Evolutionary conservation across 805 yeast species (phyloP).

Genomic region (Candida chilensis): DNA sequence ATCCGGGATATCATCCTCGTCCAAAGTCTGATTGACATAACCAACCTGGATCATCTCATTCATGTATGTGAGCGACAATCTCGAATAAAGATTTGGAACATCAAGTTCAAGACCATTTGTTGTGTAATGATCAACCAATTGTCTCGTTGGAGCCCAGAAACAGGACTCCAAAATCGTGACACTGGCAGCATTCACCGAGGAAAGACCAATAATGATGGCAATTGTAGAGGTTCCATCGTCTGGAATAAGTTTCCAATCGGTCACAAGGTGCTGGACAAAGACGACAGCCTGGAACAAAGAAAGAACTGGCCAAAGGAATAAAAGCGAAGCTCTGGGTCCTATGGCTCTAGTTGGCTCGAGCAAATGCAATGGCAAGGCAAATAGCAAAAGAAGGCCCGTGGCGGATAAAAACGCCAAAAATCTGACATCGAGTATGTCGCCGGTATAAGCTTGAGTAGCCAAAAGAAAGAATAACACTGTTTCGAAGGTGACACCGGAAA

Average conservation of each 20-base stretch:
- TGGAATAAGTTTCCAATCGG: neutral
- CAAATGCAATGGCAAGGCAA: slow-evolving; percentile 17
- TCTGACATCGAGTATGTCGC: slow-evolving; percentile 4
- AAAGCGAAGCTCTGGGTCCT: slow-evolving; percentile 14
- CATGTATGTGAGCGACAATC: slow-evolving; percentile 23
- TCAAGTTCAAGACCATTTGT: slow-evolving; percentile 5
- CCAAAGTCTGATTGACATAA: slow-evolving; percentile 15
- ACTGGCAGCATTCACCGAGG: neutral
- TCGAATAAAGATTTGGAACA: slow-evolving; percentile 16
- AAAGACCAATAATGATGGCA: neutral
- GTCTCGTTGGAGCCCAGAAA: slow-evolving; percentile 18
- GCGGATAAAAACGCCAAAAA: slow-evolving; percentile 1
- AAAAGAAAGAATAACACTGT: slow-evolving; percentile 5
- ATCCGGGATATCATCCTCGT: slow-evolving; percentile 3
- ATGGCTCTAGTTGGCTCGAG: slow-evolving; percentile 17
- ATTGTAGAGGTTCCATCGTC: neutral
- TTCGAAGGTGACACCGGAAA: slow-evolving; percentile 5
- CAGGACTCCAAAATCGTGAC: neutral
- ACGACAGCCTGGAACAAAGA: neutral
- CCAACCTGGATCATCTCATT: slow-evolving; percentile 18
- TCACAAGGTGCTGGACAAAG: neutral
- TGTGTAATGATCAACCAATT: slow-evolving; percentile 10
- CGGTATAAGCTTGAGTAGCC: slow-evolving; percentile 2
- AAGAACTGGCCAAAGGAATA: slow-evolving; percentile 16
- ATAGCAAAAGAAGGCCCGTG: slow-evolving; percentile 1